These are phyloP conservation scores for Cubamyces sp. DNA, from an alignment of 768 basidiomycete genomes.

Conservation along the genomic window DNA sequence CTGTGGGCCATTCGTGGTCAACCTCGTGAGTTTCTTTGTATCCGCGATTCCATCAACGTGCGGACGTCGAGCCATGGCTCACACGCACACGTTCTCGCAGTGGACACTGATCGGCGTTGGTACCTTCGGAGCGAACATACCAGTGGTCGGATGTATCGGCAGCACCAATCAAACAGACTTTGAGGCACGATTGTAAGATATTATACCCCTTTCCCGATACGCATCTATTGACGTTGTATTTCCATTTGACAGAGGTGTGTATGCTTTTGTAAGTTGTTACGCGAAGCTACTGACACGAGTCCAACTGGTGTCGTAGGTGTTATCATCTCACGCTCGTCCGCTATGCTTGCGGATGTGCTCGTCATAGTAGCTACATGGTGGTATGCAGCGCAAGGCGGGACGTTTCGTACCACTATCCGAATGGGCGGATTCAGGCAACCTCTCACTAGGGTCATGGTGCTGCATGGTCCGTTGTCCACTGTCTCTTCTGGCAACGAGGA, in stretches of 20 bases:
- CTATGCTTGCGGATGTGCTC: not conserved
- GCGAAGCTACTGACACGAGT: no score
- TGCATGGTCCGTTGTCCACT: not conserved
- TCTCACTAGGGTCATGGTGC: not conserved
- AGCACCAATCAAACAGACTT: not conserved
- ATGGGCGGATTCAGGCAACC: not conserved
- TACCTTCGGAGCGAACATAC: not conserved
- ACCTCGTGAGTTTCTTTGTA: not conserved
- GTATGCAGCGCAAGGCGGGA: not conserved
- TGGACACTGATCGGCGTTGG: not conserved
- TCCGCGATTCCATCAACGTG: not conserved
- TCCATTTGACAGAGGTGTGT: no score
- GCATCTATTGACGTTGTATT: no score
- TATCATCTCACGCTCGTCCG: not conserved
- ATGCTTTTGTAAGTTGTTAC: no score
- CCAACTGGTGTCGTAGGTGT: not conserved
- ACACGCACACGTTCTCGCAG: not conserved
- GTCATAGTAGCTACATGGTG: conserved; percentile 4
- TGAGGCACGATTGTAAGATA: not conserved
- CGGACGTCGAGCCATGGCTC: no score
- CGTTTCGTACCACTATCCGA: not conserved
- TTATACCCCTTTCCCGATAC: no score
- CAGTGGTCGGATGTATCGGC: not conserved
- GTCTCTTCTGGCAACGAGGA: not conserved
- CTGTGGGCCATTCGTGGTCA: not conserved